Conservation (phyloP, 2,329 filamentous ascomycete species). For the Aurifilum marmelostoma region DNA sequence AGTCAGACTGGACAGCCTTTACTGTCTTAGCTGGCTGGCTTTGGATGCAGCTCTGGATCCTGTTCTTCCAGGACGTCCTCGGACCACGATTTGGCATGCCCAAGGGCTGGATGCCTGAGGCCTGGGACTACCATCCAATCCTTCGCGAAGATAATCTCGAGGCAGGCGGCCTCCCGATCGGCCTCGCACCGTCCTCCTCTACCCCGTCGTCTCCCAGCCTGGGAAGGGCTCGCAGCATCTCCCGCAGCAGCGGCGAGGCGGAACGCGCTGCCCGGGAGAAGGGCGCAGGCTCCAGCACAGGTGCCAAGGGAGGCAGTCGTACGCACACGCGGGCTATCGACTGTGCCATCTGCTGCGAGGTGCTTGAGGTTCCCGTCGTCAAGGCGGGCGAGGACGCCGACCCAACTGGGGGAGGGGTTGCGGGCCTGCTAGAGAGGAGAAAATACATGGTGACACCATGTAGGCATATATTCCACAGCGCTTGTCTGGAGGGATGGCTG, state of each 20-base stretch:
- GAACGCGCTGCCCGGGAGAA: constrained; percentile 40
- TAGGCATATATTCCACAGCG: constrained; percentile 90
- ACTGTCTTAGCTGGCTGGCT: constrained; percentile 73
- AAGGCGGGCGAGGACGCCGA: constrained; percentile 56
- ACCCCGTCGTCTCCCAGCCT: constrained; percentile 37
- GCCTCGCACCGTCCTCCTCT: constrained; percentile 52
- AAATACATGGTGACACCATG: constrained; percentile 98
- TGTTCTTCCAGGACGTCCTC: constrained; percentile 82
- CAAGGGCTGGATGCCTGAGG: constrained; percentile 67
- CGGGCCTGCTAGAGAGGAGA: constrained; percentile 75
- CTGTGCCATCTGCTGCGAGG: constrained; percentile 93
- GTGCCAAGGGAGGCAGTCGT: constrained; percentile 25
- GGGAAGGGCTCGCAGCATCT: constrained; percentile 38
- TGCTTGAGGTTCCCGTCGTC: constrained; percentile 85
- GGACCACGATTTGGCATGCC: constrained; percentile 87
- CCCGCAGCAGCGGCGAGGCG: constrained; percentile 32
- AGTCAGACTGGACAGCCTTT: constrained; percentile 68
- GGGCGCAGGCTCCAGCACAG: constrained; percentile 31
- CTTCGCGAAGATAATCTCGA: constrained; percentile 82
- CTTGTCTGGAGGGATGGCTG: constrained; percentile 96
- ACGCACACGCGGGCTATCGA: constrained; percentile 65
- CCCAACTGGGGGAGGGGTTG: constrained; percentile 53
- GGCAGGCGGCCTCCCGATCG: constrained; percentile 79
- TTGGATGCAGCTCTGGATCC: constrained; percentile 79
- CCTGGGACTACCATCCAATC: constrained; percentile 94